Base-by-base conservation (phyloP, 148 eudicot genomes). In the Camellia granthamiana region DNA sequence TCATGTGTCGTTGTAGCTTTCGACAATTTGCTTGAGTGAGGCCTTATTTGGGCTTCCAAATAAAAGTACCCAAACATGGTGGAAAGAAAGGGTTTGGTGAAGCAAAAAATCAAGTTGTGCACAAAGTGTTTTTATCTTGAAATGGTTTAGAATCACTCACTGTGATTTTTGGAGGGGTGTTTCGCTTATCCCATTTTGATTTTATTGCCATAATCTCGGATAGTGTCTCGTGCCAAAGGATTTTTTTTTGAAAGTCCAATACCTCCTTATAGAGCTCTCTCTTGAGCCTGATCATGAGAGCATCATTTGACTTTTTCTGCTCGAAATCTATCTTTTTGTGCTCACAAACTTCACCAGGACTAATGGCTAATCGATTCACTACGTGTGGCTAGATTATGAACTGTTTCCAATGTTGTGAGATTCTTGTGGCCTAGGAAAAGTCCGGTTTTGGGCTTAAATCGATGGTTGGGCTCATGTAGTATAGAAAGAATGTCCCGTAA, bases 121-220 rank as follows among this genome's bases (percentile, higher is more conserved):
- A 60, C 99, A 96, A 0, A 96, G 91, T 15, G 99, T 96, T 75
- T 93, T 93, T 19, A 98, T 81, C 76, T 96, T 96, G 85, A 93
- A 96, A 85, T 96, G 98, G 86, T 96, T 96, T 11, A 96, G 72
- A 12, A 96, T 92, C 19, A 96, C 99, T 92, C 30, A 96, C 99
- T 1, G 99, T 96, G 16, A 96, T 81, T 81, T 87, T 91, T 0
- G 99, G 94, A 44, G 11, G 82, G 72, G 80, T 49, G 52, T 49
- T 49, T 49, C 88, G 89, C 13, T 85, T 88, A 81, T 87, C 92
- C 95, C 95, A 96, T 75, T 88, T 91, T n/a, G 99, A 96, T 58
- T 89, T 91, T 98, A 96, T 90, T 43, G 84, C 76, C 94, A 96
- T 88, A 3, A 96, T 84, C 80, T 93, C 87, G 10, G 86, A 6